Evolutionary conservation across 2,329 filamentous ascomycete genomes (phyloP), one percentile per base, ranked within the genome.

Genomic region (Tolypocladium ovalisporum): DNA sequence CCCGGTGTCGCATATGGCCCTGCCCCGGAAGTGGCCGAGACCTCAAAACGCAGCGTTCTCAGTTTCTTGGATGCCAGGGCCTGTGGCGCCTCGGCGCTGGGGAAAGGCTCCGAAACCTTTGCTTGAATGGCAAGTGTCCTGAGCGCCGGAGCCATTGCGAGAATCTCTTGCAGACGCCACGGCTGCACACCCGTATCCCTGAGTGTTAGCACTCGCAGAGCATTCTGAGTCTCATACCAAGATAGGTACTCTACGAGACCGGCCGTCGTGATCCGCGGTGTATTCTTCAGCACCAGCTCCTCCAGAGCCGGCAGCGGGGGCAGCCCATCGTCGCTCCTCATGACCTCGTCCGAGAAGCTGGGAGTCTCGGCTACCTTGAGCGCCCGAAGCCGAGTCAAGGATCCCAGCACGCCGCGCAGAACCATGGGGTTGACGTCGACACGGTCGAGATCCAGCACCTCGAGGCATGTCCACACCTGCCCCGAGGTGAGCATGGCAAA

Each of bases 31-130:
- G 76, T 76, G 3, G 84, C 79, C 13, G 83, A 87, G 68, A 97
- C 89, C 71, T 97, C 93, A 68, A 86, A 97, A 64, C 93, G 87
- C 17, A 97, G 76, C 3, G 83, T 87, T 62, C 79, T 75, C 24
- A 97, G 80, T 19, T 85, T 86, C 56, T 74, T 76, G 2, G 90
- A 95, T 8, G 80, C 72, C 55, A 97, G 75, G 0, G 84, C 83
- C 1, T 84, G 86, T 2, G 77, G 70, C 22, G 70, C 73, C 1
- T 74, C 71, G 19, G 74, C 71, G n/a, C 72, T 67, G 4, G 79
- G 77, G 63, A 85, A 78, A 2, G 78, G 68, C 3, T 77, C 74
- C 22, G 76, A 66, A 24, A 83, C 78, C 58, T 75, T 76, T 53
- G 78, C 72, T 54, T 79, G 77, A 44, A 84, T 74, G 35, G 80